Base-by-base conservation (phyloP, 1,139 yeast genomes). In the Saccharomycopsis crataegensis region DNA sequence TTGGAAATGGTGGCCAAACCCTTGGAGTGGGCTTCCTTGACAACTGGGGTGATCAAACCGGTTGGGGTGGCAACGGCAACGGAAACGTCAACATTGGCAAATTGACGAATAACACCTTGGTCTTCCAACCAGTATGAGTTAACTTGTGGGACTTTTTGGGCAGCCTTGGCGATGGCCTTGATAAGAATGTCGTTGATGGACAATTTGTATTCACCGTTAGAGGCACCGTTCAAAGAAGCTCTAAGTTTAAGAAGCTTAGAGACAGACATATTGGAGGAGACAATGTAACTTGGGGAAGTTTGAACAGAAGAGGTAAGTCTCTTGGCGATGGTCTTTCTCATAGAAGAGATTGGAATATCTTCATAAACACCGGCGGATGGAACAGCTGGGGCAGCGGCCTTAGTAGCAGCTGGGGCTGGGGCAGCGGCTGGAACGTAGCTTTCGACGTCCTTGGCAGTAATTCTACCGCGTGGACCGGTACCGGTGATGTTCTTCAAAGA, bases 31-130 rank as follows among this genome's bases (percentile, higher is more conserved):
- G 96, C 96, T 66, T 84, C 78, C 71, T 81, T 84, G 62, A 93
- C 89, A 64, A 93, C 93, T 62, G 99, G 99, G 51, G 99, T 93
- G 70, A 94, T 85, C 64, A 93, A 79, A 56, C 99, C 99, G 56
- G 96, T 82, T 69, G 98, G 97, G 22, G 99, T 93, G 59, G 99
- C 96, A 60, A 93, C 99, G 47, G 99, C 99, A 59, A 93, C 97
- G 34, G 98, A 90, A 57, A 93, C 96, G 68, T 93, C 99, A 58
- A 91, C 98, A 65, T 83, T 85, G 67, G 79, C 77, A 79, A 83
- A 93, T 73, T 87, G 91, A 76, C 99, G 88, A 65, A 94, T 87
- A 64, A 93, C 84, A 61, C 91, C 90, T 74, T 91, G 85, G 48
- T 79, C 75, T 67, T 86, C 96, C 65, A 93, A 78, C 95, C 97